Evolutionary conservation across 192 early-diverging fungal species (phyloP).

Genomic region (Phlyctochytrium bullatum): DNA sequence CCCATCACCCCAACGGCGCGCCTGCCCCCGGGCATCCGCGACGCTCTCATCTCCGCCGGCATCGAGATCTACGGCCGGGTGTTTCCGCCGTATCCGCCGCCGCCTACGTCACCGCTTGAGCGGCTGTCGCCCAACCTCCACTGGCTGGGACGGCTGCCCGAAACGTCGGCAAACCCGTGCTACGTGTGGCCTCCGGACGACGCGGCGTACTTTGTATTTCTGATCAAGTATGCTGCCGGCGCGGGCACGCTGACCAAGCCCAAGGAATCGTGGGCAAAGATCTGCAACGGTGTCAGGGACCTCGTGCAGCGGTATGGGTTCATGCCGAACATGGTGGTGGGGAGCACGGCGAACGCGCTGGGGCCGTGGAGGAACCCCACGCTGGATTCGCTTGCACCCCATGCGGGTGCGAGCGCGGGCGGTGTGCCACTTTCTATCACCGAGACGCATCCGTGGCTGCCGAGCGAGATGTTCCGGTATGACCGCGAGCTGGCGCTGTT

Average conservation of each 20-base stretch:
- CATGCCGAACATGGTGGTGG: constrained; percentile 9
- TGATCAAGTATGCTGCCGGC: constrained; percentile 9
- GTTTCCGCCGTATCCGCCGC: constrained; percentile 9
- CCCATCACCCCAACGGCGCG: background rate
- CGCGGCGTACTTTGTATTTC: constrained; percentile 15
- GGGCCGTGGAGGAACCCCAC: background rate
- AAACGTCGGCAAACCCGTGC: background rate
- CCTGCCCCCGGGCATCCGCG: constrained; percentile 15
- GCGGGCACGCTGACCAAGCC: background rate
- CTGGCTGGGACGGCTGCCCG: constrained; percentile 10
- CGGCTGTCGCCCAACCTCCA: constrained; percentile 17
- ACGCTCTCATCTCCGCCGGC: constrained; percentile 9
- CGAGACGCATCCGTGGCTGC: background rate
- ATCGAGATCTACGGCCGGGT: constrained; percentile 18
- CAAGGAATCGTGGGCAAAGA: constrained; percentile 12
- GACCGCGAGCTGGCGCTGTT: constrained; percentile 13
- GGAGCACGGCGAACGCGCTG: background rate
- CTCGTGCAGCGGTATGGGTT: constrained; percentile 17
- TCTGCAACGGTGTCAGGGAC: constrained; percentile 13
- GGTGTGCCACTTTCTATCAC: background rate
- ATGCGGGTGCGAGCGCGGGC: background rate
- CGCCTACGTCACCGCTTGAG: background rate
- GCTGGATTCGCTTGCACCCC: constrained; percentile 3
- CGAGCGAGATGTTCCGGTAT: constrained; percentile 16
- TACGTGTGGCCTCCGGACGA: constrained; percentile 19